Evolutionary conservation across 2,329 filamentous ascomycete species (phyloP).

Genomic region (Shiraia sp.): DNA sequence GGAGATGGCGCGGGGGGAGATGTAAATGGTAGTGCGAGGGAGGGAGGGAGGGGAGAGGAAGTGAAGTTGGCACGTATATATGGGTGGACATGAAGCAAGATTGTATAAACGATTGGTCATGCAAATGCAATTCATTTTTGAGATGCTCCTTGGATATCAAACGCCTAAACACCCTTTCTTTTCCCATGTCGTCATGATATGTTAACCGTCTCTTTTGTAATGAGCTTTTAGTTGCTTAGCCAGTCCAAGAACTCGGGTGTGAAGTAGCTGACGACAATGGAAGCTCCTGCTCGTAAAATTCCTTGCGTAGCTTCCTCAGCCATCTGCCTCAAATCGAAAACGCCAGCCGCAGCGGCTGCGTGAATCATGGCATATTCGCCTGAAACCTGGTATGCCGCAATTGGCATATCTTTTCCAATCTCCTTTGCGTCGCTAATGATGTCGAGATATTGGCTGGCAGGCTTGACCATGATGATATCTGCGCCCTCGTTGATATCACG

Average conservation of each 20-base stretch:
- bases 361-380: slow-evolving; percentile 99
- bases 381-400: slow-evolving; percentile 95
- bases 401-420: slow-evolving; percentile 84
- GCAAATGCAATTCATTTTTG: no score
- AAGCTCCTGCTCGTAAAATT: slow-evolving; percentile 89
- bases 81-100: no score
- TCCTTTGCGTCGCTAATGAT: slow-evolving; percentile 98
- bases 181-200: no score
- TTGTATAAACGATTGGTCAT: no score
- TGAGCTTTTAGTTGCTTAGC: slow-evolving; percentile 52
- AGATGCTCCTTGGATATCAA: no score
- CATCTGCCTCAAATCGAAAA: slow-evolving; percentile 94
- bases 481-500: slow-evolving; percentile 92
- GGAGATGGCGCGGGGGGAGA: slow-evolving; percentile 3
- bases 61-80: no score
- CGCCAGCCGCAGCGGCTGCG: slow-evolving; percentile 90
- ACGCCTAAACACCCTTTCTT: no score
- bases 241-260: slow-evolving; percentile 76
- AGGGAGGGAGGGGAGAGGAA: no score
- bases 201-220: no score
- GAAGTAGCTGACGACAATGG: slow-evolving; percentile 93
- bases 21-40: slow-evolving; percentile 1
- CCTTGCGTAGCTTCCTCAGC: slow-evolving; percentile 93
- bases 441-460: slow-evolving; percentile 91
- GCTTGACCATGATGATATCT: slow-evolving; percentile 99